Conservation (phyloP, 352 stramenopile genomes). For the Globisporangium parvum region DNA sequence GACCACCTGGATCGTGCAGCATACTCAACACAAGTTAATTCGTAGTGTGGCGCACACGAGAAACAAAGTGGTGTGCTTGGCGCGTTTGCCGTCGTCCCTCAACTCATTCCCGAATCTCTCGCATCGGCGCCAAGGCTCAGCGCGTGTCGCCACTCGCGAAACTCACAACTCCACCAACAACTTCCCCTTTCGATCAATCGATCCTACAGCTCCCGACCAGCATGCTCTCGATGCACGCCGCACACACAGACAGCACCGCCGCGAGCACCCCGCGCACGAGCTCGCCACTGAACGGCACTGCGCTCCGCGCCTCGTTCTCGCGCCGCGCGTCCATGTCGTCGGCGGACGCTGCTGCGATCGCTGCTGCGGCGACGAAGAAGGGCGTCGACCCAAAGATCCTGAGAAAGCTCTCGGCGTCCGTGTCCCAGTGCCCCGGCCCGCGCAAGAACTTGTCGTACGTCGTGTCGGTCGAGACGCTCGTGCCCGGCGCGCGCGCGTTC, state of each 20-base stretch:
- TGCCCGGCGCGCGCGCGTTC: constrained; percentile 44
- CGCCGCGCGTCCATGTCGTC: constrained; percentile 12
- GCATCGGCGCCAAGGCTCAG: too few relatives aligned
- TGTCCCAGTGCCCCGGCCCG: constrained; percentile 59
- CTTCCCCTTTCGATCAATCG: background rate
- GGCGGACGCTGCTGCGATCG: constrained; percentile 25
- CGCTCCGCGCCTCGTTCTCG: constrained; percentile 9
- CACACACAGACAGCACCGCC: background rate
- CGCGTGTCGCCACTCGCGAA: background rate
- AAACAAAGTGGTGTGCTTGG: too few relatives aligned
- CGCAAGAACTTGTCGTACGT: constrained; percentile 76
- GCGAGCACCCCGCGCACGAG: background rate
- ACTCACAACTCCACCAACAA: background rate
- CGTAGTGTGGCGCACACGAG: background rate
- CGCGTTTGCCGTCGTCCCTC: background rate
- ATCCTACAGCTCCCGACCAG: background rate
- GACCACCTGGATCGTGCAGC: background rate
- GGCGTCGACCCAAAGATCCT: constrained; percentile 74
- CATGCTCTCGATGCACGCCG: constrained; percentile 5
- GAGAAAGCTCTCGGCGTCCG: constrained; percentile 70
- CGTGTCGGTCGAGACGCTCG: constrained; percentile 70
- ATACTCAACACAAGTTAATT: background rate
- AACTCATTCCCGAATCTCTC: too few relatives aligned
- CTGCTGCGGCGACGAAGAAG: constrained; percentile 13
- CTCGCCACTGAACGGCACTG: constrained; percentile 4